Percentiles rank a stretch among this genome's conserved stretches.
Conservation (phyloP, 306 rosid genomes). For the Cotoneaster glaucophyllus region DNA sequence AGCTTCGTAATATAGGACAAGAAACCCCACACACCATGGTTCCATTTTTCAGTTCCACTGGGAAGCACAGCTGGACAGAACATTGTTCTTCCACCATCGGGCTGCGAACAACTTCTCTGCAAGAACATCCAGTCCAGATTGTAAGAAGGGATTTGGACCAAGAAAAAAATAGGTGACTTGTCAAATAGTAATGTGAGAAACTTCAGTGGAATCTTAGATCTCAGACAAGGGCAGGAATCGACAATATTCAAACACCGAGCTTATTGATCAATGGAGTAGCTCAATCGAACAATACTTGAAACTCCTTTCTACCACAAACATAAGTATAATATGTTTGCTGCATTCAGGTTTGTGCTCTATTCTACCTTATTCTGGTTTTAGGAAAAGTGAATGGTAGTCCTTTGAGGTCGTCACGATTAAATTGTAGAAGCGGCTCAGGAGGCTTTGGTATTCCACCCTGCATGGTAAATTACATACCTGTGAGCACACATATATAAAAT, state of each 20-base stretch:
- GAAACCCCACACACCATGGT: constrained; percentile 51
- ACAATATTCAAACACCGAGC: neutral
- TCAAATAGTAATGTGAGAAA: neutral
- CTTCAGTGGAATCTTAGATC: constrained; percentile 9
- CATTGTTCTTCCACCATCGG: constrained; percentile 98
- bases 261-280: constrained; percentile 6
- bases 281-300: constrained; percentile 7
- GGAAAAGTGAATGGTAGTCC: constrained; percentile 90
- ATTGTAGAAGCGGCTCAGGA: constrained; percentile 58
- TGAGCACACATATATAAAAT: constrained; percentile 9
- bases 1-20: constrained; percentile 8
- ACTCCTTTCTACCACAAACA: neutral
- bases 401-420: constrained; percentile 74
- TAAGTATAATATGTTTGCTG: neutral
- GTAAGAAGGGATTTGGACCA: constrained; percentile 28
- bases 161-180: neutral
- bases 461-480: constrained; percentile 26
- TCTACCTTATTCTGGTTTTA: constrained; percentile 52
- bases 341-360: constrained; percentile 14
- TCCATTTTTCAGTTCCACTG: constrained; percentile 80
- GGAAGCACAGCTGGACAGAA: constrained; percentile 89
- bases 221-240: neutral
- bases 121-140: constrained; percentile 21
- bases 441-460: constrained; percentile 96
- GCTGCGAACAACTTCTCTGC: constrained; percentile 83